Evolutionary conservation across 495 filamentous ascomycete genomes (phyloP).

Genomic region (Oleoguttula mirabilis): DNA sequence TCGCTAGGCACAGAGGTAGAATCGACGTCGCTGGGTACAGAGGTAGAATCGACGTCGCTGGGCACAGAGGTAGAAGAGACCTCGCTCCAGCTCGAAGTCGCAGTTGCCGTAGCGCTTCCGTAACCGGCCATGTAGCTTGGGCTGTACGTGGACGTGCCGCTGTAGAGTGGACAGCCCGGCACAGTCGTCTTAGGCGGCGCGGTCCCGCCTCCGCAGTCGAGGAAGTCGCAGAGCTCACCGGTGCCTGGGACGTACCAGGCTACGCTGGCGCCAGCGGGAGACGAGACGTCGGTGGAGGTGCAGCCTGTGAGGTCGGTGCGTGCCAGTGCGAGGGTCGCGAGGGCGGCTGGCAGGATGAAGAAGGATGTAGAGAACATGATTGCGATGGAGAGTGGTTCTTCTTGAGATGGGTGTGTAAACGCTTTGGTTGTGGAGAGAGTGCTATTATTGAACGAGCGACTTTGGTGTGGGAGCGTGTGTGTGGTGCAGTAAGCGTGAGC

Average conservation of each 20-base stretch:
- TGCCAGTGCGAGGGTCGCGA: slow-evolving; percentile 28
- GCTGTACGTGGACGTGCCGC: slow-evolving; percentile 42
- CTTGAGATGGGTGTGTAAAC: too few relatives aligned
- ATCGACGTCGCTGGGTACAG: too few relatives aligned
- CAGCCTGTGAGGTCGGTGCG: slow-evolving; percentile 40
- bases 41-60: too few relatives aligned
- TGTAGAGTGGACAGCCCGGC: slow-evolving; percentile 47
- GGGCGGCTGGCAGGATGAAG: slow-evolving; percentile 14
- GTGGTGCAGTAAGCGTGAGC: too few relatives aligned
- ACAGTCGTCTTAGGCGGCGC: slow-evolving; percentile 48
- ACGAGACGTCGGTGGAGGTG: slow-evolving; percentile 26
- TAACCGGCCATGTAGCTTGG: slow-evolving; percentile 38
- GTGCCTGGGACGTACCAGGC: slow-evolving; percentile 44
- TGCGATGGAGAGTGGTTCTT: too few relatives aligned
- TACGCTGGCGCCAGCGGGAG: slow-evolving; percentile 33
- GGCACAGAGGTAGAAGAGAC: background rate
- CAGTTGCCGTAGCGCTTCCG: slow-evolving; percentile 4
- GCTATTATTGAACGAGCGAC: too few relatives aligned
- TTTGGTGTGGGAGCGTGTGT: too few relatives aligned
- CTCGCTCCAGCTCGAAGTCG: background rate
- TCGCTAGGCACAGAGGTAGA: too few relatives aligned
- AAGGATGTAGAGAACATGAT: background rate
- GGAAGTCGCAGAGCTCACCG: slow-evolving; percentile 48
- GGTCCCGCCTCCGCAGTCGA: slow-evolving; percentile 53
- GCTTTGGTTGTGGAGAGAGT: too few relatives aligned